phyloP scores from a whole-genome alignment of 306 rosid species.

The Pterocarpus santalinus region DNA sequence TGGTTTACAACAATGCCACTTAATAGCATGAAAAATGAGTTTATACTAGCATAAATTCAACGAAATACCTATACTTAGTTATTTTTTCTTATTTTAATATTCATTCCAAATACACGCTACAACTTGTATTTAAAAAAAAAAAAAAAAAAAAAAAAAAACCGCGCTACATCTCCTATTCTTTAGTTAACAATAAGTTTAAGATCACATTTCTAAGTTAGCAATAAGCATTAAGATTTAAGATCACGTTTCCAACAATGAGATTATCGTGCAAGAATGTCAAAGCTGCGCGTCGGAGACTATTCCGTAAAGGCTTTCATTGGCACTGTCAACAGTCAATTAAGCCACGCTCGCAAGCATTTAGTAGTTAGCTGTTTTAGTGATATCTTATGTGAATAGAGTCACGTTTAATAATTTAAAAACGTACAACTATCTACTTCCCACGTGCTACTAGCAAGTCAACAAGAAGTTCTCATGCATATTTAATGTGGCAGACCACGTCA shows the following conservation, averaged over 20 bases:
- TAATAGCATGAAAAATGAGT: background rate
- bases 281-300: background rate
- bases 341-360: background rate
- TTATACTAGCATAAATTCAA: background rate
- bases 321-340: conserved; percentile 1
- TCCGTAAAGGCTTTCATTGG: background rate
- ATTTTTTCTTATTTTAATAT: background rate
- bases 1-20: background rate
- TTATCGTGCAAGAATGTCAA: background rate
- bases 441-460: conserved; percentile 7
- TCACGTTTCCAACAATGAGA: background rate
- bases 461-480: background rate
- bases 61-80: background rate
- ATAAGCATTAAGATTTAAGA: background rate
- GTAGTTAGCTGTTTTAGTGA: background rate
- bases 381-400: background rate
- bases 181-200: too few relatives aligned
- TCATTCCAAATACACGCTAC: background rate
- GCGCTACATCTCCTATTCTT: too few relatives aligned
- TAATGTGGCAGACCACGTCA: background rate
- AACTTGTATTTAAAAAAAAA: too few relatives aligned
- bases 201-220: background rate
- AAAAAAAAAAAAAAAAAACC: too few relatives aligned
- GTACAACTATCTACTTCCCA: conserved; percentile 8
- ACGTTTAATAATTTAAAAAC: conserved; percentile 10